phyloP scores from a whole-genome alignment of 345 rosid species.

The Melaleuca quinquenervia region DNA sequence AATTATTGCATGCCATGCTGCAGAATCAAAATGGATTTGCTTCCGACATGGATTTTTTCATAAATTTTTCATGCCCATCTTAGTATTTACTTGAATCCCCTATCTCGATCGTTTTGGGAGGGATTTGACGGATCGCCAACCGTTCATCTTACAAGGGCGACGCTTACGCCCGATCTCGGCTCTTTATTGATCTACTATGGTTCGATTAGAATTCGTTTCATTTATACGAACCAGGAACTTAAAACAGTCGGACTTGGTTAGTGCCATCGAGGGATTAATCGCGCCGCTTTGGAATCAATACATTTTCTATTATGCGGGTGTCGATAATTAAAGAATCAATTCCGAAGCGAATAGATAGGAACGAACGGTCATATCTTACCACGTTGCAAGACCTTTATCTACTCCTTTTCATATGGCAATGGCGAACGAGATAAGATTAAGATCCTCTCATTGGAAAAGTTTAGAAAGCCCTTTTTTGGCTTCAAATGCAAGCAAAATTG shows the following conservation, averaged over 20 bases:
- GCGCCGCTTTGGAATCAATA: too few relatives aligned
- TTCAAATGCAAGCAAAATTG: background rate
- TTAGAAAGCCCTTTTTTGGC: background rate
- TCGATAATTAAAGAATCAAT: accelerated
- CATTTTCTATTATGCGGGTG: accelerated
- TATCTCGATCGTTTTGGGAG: too few relatives aligned
- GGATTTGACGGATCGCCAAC: too few relatives aligned
- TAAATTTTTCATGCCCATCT: too few relatives aligned
- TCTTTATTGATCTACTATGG: background rate
- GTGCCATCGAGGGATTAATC: too few relatives aligned
- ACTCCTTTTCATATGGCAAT: background rate
- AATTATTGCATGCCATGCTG: background rate
- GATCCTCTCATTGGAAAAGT: background rate
- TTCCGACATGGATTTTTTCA: too few relatives aligned
- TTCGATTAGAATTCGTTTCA: background rate
- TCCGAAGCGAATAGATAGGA: background rate
- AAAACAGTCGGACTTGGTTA: accelerated
- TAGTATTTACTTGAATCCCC: too few relatives aligned
- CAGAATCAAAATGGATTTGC: too few relatives aligned
- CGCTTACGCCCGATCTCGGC: too few relatives aligned
- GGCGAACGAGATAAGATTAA: background rate
- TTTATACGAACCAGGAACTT: background rate
- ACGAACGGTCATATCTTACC: background rate
- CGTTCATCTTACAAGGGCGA: too few relatives aligned
- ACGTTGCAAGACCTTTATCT: background rate